Evolutionary conservation across 345 rosid genomes (phyloP).

Genomic region (Draba incana): DNA sequence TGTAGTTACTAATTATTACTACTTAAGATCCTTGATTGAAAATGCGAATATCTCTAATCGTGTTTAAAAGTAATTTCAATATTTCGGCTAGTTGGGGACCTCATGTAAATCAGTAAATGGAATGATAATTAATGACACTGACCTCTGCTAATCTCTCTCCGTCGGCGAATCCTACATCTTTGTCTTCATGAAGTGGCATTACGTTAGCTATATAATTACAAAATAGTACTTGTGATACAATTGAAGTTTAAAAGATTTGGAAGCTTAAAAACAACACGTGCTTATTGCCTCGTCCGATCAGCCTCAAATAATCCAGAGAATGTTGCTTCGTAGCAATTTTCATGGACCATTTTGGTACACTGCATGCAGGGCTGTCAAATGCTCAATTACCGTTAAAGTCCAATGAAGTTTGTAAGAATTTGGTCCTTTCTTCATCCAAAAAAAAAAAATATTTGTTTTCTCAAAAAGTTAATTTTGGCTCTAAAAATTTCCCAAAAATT

Average conservation of each 20-base stretch:
- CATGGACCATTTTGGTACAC: slow-evolving; percentile 2
- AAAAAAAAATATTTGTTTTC: too few relatives aligned
- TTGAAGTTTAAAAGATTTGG: slow-evolving; percentile 7
- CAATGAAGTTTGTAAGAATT: too few relatives aligned
- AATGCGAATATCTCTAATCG: background rate
- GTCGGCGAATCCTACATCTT: slow-evolving; percentile 21
- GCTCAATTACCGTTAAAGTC: too few relatives aligned
- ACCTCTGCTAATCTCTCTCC: slow-evolving; percentile 33
- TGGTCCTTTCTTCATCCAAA: too few relatives aligned
- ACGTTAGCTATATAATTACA: slow-evolving; percentile 10
- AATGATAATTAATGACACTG: slow-evolving; percentile 19
- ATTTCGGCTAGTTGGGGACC: slow-evolving; percentile 8
- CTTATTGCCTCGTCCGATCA: slow-evolving; percentile 6
- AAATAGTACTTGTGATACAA: slow-evolving; percentile 6
- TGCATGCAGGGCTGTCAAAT: too few relatives aligned
- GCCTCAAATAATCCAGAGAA: background rate
- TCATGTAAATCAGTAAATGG: slow-evolving; percentile 20
- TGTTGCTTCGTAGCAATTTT: background rate
- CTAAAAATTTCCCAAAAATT: too few relatives aligned
- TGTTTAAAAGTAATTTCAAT: slow-evolving; percentile 19
- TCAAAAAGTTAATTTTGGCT: too few relatives aligned
- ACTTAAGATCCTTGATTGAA: slow-evolving; percentile 3
- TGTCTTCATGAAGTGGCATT: slow-evolving; percentile 18
- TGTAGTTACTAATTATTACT: slow-evolving; percentile 20
- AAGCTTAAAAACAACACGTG: slow-evolving; percentile 19